These are phyloP conservation scores for Wallemia mellicola DNA, from an alignment of 1,284 basidiomycete species.

Conservation along the genomic window DNA sequence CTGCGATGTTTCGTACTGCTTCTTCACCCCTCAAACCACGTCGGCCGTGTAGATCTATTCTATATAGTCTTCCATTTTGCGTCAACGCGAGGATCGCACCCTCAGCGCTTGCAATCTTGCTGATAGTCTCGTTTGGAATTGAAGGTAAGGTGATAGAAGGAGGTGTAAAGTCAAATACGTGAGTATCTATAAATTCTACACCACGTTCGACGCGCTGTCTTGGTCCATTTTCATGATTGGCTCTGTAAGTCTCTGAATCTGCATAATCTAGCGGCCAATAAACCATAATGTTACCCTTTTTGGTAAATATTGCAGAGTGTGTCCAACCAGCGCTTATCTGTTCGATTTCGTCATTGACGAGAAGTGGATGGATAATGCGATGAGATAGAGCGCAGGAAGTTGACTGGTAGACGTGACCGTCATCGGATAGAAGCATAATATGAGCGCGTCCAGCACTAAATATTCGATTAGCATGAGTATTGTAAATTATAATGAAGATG, in stretches of 20 bases:
- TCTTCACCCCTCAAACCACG: neutral
- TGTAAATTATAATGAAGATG: neutral
- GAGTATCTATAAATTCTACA: neutral
- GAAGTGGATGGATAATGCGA: neutral
- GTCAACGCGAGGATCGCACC: neutral
- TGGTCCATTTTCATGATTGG: neutral
- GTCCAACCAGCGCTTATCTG: neutral
- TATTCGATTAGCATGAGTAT: neutral
- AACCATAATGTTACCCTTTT: neutral
- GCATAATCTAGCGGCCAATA: neutral
- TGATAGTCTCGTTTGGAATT: neutral
- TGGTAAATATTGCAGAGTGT: neutral
- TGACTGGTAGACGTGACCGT: neutral
- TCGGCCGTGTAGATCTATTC: neutral
- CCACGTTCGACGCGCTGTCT: neutral
- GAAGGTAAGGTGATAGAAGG: neutral
- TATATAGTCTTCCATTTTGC: neutral
- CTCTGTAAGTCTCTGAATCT: neutral
- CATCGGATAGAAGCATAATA: neutral
- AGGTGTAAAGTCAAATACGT: neutral
- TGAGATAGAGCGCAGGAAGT: neutral
- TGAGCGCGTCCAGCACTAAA: neutral
- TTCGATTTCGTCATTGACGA: neutral
- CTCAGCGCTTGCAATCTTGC: neutral
- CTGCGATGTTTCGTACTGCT: neutral